These are phyloP conservation scores for Magnaporthales sp. DNA, from an alignment of 2,329 filamentous ascomycete species.

Conservation along the genomic window DNA sequence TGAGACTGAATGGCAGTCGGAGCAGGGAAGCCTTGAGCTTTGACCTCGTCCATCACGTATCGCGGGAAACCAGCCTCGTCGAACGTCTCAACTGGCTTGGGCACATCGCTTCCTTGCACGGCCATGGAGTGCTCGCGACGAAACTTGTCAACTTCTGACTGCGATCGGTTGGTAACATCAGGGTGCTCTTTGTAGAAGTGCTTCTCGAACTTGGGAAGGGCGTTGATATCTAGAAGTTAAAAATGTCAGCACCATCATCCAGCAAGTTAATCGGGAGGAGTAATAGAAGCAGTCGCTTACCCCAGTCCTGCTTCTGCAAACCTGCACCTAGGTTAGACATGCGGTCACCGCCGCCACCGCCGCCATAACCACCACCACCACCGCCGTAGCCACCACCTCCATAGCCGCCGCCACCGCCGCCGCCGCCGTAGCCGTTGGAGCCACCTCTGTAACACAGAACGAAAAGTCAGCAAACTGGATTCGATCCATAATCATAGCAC, in stretches of 20 bases:
- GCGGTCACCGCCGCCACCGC: constrained; percentile 73
- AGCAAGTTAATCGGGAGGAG: constrained; percentile 13
- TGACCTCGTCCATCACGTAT: constrained; percentile 98
- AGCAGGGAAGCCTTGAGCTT: constrained; percentile 89
- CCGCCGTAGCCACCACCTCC: constrained; percentile 31
- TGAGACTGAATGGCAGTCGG: constrained; percentile 97
- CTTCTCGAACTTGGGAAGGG: constrained; percentile 95
- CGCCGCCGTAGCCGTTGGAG: constrained; percentile 25
- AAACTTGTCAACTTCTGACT: constrained; percentile 79
- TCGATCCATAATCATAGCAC: neutral
- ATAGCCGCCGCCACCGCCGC: constrained; percentile 36
- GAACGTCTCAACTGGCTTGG: constrained; percentile 92
- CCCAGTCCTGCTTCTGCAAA: constrained; percentile 83
- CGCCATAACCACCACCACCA: constrained; percentile 26
- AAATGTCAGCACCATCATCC: neutral
- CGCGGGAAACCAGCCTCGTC: constrained; percentile 95
- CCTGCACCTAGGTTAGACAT: constrained; percentile 88
- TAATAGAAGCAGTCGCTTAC: constrained; percentile 42
- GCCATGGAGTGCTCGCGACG: constrained; percentile 79
- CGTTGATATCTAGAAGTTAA: constrained; percentile 51
- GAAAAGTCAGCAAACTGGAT: neutral
- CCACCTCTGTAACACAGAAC: constrained; percentile 5
- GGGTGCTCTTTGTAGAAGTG: constrained; percentile 97
- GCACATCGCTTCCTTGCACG: constrained; percentile 70
- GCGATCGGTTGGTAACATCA: constrained; percentile 63